phyloP scores from a whole-genome alignment of 257 asterid species.

The Solanum chaucha region DNA sequence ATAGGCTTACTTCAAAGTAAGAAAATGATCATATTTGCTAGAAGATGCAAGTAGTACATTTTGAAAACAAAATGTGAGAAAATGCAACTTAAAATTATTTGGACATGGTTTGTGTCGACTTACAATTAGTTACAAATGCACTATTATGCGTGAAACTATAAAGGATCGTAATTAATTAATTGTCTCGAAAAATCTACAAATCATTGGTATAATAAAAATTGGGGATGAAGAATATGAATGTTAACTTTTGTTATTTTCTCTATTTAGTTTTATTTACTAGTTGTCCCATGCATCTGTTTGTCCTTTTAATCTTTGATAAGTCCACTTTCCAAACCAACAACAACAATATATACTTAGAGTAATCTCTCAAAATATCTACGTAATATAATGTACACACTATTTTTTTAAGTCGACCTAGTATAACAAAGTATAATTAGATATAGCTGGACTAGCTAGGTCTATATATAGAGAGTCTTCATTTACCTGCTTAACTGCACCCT shows the following conservation, averaged over 20 bases:
- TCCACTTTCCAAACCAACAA: background rate
- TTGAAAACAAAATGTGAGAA: background rate
- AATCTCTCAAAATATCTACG: background rate
- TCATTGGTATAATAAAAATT: background rate
- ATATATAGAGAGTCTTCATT: background rate
- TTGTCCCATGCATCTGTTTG: background rate
- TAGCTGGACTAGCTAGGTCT: background rate
- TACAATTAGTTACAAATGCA: background rate
- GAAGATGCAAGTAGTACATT: background rate
- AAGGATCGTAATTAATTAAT: background rate
- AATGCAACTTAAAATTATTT: background rate
- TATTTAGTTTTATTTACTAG: background rate
- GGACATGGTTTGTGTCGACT: background rate
- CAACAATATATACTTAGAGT: background rate
- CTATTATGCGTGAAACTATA: background rate
- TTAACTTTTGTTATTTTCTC: background rate
- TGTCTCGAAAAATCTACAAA: background rate
- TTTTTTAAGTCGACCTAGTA: background rate
- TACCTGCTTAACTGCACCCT: no score
- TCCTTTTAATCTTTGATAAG: background rate
- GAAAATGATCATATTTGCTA: background rate
- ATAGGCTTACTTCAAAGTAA: no score
- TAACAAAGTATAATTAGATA: background rate
- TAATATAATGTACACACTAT: background rate
- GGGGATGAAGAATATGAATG: background rate